Evolutionary conservation across 805 yeast genomes (phyloP).

Genomic region (Candida xiaguanensis): DNA sequence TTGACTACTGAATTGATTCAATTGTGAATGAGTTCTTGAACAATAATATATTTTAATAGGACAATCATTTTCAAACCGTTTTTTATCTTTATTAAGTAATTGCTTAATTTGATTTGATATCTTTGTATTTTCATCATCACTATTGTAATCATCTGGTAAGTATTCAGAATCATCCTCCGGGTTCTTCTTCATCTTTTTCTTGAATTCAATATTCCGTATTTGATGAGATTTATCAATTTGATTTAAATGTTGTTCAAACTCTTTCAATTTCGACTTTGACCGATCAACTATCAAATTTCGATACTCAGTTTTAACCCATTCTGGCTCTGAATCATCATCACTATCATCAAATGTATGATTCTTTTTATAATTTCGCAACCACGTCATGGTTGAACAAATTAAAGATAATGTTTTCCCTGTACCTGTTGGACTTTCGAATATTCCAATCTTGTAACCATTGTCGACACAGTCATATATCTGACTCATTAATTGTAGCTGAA

Average conservation of each 20-base stretch:
- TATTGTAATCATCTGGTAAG: slow-evolving; percentile 32
- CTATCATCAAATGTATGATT: slow-evolving; percentile 9
- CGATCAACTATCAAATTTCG: slow-evolving; percentile 28
- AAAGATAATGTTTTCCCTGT: slow-evolving; percentile 88
- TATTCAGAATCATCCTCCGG: slow-evolving; percentile 14
- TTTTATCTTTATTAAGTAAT: slow-evolving; percentile 37
- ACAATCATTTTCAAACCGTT: slow-evolving; percentile 20
- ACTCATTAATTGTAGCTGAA: slow-evolving; percentile 74
- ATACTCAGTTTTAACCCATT: slow-evolving; percentile 53
- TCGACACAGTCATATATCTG: slow-evolving; percentile 64
- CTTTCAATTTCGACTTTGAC: slow-evolving; percentile 22
- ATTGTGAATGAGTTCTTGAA: slow-evolving; percentile 89
- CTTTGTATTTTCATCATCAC: slow-evolving; percentile 22
- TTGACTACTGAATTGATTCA: slow-evolving; percentile 76
- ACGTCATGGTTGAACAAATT: slow-evolving; percentile 79
- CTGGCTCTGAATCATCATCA: slow-evolving; percentile 46
- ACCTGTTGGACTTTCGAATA: slow-evolving; percentile 93
- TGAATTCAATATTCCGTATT: no score
- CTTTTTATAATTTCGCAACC: slow-evolving; percentile 60
- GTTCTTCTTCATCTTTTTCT: no score
- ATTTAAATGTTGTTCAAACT: slow-evolving; percentile 41
- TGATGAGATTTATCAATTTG: slow-evolving; percentile 25
- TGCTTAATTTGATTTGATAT: slow-evolving; percentile 46
- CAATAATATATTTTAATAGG: slow-evolving; percentile 57
- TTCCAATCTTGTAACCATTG: slow-evolving; percentile 58